Evolutionary conservation across 805 yeast species (phyloP).

Genomic region (Pichia phayaonensis): DNA sequence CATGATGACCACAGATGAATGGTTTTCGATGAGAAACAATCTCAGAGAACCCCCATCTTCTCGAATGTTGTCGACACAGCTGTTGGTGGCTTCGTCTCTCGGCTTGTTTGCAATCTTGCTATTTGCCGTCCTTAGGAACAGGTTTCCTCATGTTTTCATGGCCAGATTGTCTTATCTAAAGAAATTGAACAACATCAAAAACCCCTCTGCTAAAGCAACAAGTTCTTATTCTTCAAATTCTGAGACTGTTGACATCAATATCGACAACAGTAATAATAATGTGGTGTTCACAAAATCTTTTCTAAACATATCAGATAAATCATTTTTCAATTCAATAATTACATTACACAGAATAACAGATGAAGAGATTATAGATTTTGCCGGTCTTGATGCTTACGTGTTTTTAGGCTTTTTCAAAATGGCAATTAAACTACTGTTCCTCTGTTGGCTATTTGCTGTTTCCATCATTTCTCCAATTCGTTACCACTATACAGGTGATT

Average conservation of each 20-base stretch:
- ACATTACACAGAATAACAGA: constrained; percentile 58
- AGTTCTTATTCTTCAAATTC: neutral
- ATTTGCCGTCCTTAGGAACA: constrained; percentile 63
- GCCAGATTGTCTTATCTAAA: constrained; percentile 54
- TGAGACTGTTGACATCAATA: neutral
- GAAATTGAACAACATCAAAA: neutral
- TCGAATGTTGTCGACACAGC: constrained; percentile 72
- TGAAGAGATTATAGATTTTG: constrained; percentile 71
- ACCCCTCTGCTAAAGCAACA: neutral
- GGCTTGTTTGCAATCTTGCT: constrained; percentile 63
- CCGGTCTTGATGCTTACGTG: constrained; percentile 93
- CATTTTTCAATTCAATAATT: neutral
- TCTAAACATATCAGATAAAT: constrained; percentile 3
- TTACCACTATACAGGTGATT: constrained; percentile 72
- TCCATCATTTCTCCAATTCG: constrained; percentile 78
- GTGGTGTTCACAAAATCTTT: neutral
- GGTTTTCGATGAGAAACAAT: constrained; percentile 10
- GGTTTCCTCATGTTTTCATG: constrained; percentile 77
- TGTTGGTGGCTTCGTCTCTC: constrained; percentile 56
- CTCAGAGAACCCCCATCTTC: constrained; percentile 27
- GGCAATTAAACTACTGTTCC: constrained; percentile 62
- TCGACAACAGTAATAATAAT: neutral
- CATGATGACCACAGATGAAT: neutral
- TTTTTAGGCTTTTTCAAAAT: constrained; percentile 85
- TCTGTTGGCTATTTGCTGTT: constrained; percentile 63